A percentile compares a stretch with the other conserved stretches of the same genome.
Evolutionary conservation across 2,329 filamentous ascomycete genomes (phyloP).

Genomic region (Sarocladium strictum): DNA sequence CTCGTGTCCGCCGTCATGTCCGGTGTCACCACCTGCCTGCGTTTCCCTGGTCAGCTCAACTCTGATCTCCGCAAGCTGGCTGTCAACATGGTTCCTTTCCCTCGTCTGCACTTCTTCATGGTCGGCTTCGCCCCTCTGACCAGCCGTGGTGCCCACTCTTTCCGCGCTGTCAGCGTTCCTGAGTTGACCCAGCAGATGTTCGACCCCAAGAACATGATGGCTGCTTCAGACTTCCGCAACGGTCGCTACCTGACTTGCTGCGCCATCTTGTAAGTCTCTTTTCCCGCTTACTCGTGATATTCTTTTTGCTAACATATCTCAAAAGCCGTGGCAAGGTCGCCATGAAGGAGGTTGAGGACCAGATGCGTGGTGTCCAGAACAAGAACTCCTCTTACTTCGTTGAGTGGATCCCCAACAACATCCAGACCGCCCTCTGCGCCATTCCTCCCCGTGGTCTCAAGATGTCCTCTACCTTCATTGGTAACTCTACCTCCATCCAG

Average conservation of each 20-base stretch:
- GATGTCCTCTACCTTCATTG: constrained; percentile 99
- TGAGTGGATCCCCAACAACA: constrained; percentile 99
- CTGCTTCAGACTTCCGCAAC: constrained; percentile 98
- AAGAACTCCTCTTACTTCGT: constrained; percentile 99
- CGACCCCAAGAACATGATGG: constrained; percentile 99
- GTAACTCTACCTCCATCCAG: constrained; percentile 99
- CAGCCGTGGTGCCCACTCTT: constrained; percentile 76
- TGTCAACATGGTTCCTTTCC: constrained; percentile 99
- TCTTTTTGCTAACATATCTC: constrained; percentile 13
- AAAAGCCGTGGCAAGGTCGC: constrained; percentile 98
- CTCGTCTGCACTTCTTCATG: constrained; percentile 99
- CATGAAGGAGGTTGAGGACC: constrained; percentile 99
- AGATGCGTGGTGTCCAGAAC: constrained; percentile 99
- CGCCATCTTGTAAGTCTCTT: constrained; percentile 76
- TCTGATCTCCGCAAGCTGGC: constrained; percentile 98
- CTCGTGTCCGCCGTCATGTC: constrained; percentile 99
- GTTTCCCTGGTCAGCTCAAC: constrained; percentile 99
- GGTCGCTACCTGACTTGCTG: constrained; percentile 99
- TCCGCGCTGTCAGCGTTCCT: constrained; percentile 95
- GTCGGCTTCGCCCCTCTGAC: constrained; percentile 98
- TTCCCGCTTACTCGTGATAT: neutral
- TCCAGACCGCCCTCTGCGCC: constrained; percentile 98
- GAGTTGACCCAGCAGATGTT: constrained; percentile 99
- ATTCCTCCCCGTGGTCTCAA: constrained; percentile 96
- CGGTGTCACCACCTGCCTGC: constrained; percentile 94